phyloP scores from a whole-genome alignment of 441 rosid species.

The Francoa sonchifolia region DNA sequence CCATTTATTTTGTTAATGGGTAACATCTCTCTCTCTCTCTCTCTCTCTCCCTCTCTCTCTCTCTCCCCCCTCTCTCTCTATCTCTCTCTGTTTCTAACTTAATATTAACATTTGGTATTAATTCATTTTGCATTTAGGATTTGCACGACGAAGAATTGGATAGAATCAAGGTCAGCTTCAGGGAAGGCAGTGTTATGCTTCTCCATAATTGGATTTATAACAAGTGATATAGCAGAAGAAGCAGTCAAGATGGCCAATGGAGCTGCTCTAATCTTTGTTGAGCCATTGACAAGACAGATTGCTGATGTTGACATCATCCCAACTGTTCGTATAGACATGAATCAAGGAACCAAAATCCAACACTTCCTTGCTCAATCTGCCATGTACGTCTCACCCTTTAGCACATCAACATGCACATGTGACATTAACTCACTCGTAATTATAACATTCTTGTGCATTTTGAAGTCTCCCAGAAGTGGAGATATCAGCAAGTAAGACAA shows the following conservation, averaged over 20 bases:
- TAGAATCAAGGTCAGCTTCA: constrained; percentile 16
- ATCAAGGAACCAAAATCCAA: constrained; percentile 30
- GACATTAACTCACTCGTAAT: too few species aligned
- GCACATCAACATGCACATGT: too few species aligned
- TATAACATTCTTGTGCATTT: neutral
- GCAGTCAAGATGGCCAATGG: constrained; percentile 39
- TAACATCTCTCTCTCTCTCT: neutral
- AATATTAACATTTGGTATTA: too few species aligned
- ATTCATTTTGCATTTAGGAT: constrained; percentile 16
- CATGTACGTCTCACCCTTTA: constrained; percentile 9
- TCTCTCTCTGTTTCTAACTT: neutral
- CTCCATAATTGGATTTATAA: constrained; percentile 29
- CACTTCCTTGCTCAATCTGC: constrained; percentile 23
- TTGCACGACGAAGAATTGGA: constrained; percentile 32
- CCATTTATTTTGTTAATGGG: constrained; percentile 36
- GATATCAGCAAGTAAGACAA: constrained; percentile 29
- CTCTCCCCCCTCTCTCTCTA: neutral
- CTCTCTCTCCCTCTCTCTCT: neutral
- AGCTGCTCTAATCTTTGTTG: constrained; percentile 40
- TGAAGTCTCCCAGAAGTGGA: constrained; percentile 26
- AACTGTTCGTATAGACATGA: constrained; percentile 31
- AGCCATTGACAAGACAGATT: constrained; percentile 32
- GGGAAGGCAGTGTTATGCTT: constrained; percentile 48
- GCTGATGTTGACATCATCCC: constrained; percentile 37
- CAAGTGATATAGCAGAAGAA: constrained; percentile 30